Conservation (phyloP, 257 asterid species). For the Verbena officinalis region DNA sequence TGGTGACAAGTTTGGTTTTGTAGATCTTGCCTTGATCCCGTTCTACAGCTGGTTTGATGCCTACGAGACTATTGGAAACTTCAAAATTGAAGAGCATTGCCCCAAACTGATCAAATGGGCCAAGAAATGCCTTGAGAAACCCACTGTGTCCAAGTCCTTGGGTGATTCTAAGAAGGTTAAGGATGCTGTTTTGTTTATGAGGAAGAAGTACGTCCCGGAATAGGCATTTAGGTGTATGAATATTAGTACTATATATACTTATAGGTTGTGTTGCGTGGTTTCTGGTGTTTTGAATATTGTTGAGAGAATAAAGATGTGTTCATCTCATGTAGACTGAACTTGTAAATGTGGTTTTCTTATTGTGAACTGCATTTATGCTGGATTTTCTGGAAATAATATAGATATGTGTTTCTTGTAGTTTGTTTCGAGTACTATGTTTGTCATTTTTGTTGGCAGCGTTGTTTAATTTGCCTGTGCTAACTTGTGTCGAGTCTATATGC, state of each 20-base stretch:
- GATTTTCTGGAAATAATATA: not conserved
- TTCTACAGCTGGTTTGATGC: slow-evolving; percentile 39
- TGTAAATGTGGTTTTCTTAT: not conserved
- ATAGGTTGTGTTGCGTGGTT: too few species aligned
- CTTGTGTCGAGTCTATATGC: too few species aligned
- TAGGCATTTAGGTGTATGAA: not conserved
- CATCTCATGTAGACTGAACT: not conserved
- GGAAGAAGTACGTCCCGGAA: slow-evolving; percentile 25
- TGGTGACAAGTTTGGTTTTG: too few species aligned
- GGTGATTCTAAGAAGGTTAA: slow-evolving; percentile 33
- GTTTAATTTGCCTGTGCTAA: too few species aligned
- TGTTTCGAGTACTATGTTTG: not conserved
- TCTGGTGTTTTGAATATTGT: not conserved
- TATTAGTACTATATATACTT: too few species aligned
- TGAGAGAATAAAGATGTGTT: not conserved
- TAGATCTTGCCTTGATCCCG: slow-evolving; percentile 40
- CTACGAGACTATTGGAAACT: slow-evolving; percentile 39
- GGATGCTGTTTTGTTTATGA: slow-evolving; percentile 28
- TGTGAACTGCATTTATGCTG: not conserved
- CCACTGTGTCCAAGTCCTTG: slow-evolving; percentile 41
- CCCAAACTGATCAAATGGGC: slow-evolving; percentile 47
- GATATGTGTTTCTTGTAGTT: not conserved
- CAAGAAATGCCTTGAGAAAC: slow-evolving; percentile 44
- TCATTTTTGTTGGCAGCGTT: too few species aligned
- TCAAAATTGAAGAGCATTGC: slow-evolving; percentile 38